These are phyloP conservation scores for Conticribra guillardii DNA, from an alignment of 108 stramenopile species.

Conservation along the genomic window DNA sequence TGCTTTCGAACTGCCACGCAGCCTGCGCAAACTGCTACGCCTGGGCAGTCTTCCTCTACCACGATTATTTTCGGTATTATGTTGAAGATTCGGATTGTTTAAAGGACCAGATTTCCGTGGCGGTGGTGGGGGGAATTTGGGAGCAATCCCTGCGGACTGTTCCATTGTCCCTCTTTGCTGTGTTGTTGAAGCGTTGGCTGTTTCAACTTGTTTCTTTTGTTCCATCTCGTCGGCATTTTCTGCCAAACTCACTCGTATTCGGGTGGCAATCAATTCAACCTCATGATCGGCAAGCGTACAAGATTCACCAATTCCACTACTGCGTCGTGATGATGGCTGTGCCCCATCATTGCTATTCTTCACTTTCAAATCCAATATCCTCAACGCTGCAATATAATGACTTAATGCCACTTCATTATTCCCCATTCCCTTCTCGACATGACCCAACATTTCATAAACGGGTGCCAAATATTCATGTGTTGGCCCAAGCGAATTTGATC, in stretches of 20 bases:
- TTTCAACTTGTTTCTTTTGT: neutral
- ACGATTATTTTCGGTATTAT: too few species aligned
- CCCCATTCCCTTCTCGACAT: neutral
- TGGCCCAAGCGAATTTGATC: neutral
- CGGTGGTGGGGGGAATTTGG: too few species aligned
- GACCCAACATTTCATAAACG: neutral
- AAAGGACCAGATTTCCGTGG: too few species aligned
- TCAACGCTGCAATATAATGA: neutral
- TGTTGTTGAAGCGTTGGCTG: too few species aligned
- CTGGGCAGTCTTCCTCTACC: too few species aligned
- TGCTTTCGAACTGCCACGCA: too few species aligned
- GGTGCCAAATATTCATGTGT: neutral
- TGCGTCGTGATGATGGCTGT: too few species aligned
- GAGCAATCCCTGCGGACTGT: too few species aligned
- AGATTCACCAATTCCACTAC: neutral
- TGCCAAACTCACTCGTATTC: neutral
- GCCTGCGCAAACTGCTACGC: too few species aligned
- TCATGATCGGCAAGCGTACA: neutral
- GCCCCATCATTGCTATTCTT: neutral
- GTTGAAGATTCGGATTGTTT: too few species aligned
- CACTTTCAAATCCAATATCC: neutral
- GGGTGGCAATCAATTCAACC: neutral
- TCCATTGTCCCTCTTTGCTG: too few species aligned
- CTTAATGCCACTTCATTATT: neutral
- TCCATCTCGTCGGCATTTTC: neutral